A percentile compares a stretch with the other conserved stretches of the same genome.
Conservation (phyloP, 805 yeast species). For the Wickerhamomyces ciferrii region DNA sequence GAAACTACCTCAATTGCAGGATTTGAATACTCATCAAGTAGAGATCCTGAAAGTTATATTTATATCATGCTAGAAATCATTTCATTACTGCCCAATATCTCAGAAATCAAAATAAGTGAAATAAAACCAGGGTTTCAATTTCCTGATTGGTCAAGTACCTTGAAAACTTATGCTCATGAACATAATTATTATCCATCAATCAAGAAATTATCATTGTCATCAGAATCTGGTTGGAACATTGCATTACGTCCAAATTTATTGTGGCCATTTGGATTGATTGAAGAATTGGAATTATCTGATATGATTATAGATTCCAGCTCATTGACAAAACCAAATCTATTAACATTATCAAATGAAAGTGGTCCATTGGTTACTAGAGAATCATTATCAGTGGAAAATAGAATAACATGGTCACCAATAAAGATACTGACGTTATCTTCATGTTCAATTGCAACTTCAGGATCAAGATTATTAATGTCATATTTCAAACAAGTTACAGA, state of each 20-base stretch:
- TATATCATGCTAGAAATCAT: slow-evolving; percentile 35
- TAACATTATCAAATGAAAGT: slow-evolving; percentile 18
- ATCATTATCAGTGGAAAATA: slow-evolving; percentile 11
- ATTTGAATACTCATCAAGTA: slow-evolving; percentile 18
- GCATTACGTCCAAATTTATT: slow-evolving; percentile 44
- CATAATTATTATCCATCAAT: slow-evolving; percentile 23
- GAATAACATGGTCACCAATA: slow-evolving; percentile 27
- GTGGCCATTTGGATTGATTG: slow-evolving; percentile 39
- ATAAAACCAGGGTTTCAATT: slow-evolving; percentile 47
- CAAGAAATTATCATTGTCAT: slow-evolving; percentile 29
- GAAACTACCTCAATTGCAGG: slow-evolving; percentile 17
- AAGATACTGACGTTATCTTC: slow-evolving; percentile 24
- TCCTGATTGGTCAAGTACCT: slow-evolving; percentile 23
- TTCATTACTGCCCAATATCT: slow-evolving; percentile 41
- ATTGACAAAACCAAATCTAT: slow-evolving; percentile 23
- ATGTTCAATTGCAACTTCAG: slow-evolving; percentile 31
- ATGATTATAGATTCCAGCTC: slow-evolving; percentile 43
- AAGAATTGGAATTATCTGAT: slow-evolving; percentile 37
- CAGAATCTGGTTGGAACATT: slow-evolving; percentile 47
- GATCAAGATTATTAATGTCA: slow-evolving; percentile 28
- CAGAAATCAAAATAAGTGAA: slow-evolving; percentile 34
- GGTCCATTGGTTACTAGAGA: slow-evolving; percentile 17
- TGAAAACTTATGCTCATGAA: slow-evolving; percentile 20
- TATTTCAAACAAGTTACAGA: slow-evolving; percentile 36
- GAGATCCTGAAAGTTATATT: slow-evolving; percentile 22